Conservation (phyloP, 345 rosid species). For the Bruguiera sexangula region DNA sequence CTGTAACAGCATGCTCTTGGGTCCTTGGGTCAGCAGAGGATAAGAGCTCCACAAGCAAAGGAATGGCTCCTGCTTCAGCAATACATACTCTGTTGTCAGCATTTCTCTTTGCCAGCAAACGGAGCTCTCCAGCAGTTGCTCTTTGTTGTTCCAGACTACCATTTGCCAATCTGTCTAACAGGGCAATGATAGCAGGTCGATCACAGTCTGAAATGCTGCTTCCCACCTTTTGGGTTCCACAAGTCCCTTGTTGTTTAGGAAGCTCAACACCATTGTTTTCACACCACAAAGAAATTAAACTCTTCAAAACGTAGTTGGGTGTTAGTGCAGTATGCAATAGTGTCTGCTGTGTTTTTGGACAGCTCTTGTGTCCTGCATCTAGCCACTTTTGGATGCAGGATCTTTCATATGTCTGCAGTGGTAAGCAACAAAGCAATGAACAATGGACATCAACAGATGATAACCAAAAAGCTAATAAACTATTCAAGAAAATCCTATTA, state of each 20-base stretch:
- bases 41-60: conserved; percentile 77
- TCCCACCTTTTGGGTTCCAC: conserved; percentile 51
- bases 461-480: not conserved
- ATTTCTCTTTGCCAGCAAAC: conserved; percentile 89
- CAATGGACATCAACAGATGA: conserved; percentile 7
- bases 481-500: conserved; percentile 14
- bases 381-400: conserved; percentile 95
- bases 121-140: conserved; percentile 95
- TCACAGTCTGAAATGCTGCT: conserved; percentile 77
- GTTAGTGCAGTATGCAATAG: conserved; percentile 79
- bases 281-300: conserved; percentile 92
- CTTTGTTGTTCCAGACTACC: conserved; percentile 76
- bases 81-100: conserved; percentile 92
- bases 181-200: conserved; percentile 53
- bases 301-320: conserved; percentile 87
- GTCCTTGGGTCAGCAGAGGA: conserved; percentile 80
- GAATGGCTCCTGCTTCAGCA: conserved; percentile 94
- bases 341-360: conserved; percentile 98
- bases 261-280: conserved; percentile 92
- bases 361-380: conserved; percentile 90
- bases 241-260: conserved; percentile 69
- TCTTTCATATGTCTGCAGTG: conserved; percentile 91
- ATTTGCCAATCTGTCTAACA: conserved; percentile 58
- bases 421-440: conserved; percentile 18
- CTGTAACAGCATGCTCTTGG: conserved; percentile 96